Evolutionary conservation across 2,329 filamentous ascomycete genomes (phyloP), one percentile per base, ranked within the genome.

Genomic region (Colletotrichum spaethianum): DNA sequence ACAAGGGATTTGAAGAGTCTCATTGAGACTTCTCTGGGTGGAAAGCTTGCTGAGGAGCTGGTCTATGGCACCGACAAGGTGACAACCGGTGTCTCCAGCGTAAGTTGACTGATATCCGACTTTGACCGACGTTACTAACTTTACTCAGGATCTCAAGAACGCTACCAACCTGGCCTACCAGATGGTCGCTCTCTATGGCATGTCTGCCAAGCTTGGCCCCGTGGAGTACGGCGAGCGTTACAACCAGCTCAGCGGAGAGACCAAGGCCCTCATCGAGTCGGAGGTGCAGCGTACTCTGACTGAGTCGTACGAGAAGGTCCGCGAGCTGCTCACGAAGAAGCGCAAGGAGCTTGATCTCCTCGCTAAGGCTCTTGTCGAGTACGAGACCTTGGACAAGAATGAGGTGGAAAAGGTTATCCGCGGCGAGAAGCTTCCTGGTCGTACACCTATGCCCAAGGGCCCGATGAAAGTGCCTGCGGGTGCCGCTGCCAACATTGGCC

Each of bases 11-110:
- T 95, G 77, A 86, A 95, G 75, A 92, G 94, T 42, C 86, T 91
- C 63, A 94, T 98, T 72, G 94, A 95, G 77, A 90, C 95, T 31
- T 89, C 89, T 46, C 92, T 98, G 84, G 95, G 94, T 76, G 95
- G 95, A 67, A 96, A 96, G 82, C 93, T 95, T 75, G 95, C 93
- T 0, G 95, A 98, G 81, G 95, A 98, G 83, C 90, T 99, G 75
- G 91, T 96, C 63, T 99, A 95, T 78, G 96, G 96, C 36, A 86
- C 92, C n/a, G 94, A 98, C 76, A 93, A 94, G 76, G 95, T 98
- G 50, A 97, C 95, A 0, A 96, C 93, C 75, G 96, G 96, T 74
- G 95, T 95, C 67, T 93, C 93, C 64, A 89, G 89, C 65, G 93
- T 94, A 88, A 82, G 91, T 86, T 56, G 31, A 31, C 23, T 11